phyloP scores from a whole-genome alignment of 2,329 filamentous ascomycete genomes.

The Mycogone perniciosa region DNA sequence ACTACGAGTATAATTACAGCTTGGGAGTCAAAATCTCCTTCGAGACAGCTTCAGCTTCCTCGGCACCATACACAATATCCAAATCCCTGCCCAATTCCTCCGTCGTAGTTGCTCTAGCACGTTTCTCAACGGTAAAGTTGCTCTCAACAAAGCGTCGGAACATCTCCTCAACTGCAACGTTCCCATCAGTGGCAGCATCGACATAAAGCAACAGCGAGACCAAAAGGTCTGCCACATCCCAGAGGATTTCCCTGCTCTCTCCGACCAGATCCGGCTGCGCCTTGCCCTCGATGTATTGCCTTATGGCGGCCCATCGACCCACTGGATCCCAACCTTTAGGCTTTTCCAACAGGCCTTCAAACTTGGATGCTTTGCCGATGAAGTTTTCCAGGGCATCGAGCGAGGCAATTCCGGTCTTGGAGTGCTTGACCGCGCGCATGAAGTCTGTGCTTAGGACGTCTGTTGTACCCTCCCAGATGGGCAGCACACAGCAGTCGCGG shows the following conservation, averaged over 20 bases:
- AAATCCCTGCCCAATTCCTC: constrained; percentile 28
- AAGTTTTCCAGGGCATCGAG: constrained; percentile 39
- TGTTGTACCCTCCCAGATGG: constrained; percentile 69
- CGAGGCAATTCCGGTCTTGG: constrained; percentile 29
- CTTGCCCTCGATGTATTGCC: constrained; percentile 28
- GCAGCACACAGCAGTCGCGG: constrained; percentile 56
- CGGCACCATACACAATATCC: constrained; percentile 31
- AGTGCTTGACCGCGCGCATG: constrained; percentile 41
- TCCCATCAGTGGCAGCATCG: constrained; percentile 33
- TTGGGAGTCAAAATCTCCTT: constrained; percentile 14
- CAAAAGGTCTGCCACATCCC: constrained; percentile 37
- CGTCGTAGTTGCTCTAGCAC: constrained; percentile 14
- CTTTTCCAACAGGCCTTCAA: constrained; percentile 20
- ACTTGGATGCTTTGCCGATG: constrained; percentile 21
- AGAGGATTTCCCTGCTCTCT: constrained; percentile 40
- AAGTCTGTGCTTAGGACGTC: constrained; percentile 58
- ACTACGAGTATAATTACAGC: background rate
- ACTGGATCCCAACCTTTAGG: constrained; percentile 24
- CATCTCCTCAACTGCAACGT: constrained; percentile 33
- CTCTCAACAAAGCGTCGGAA: constrained; percentile 33
- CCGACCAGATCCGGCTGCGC: constrained; percentile 36
- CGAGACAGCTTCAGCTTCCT: constrained; percentile 8
- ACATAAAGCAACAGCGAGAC: constrained; percentile 37
- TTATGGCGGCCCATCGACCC: constrained; percentile 35
- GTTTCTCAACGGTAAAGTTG: constrained; percentile 17